Conservation (phyloP, 169 alveolate species). For the Prorocentrum cordatum region DNA sequence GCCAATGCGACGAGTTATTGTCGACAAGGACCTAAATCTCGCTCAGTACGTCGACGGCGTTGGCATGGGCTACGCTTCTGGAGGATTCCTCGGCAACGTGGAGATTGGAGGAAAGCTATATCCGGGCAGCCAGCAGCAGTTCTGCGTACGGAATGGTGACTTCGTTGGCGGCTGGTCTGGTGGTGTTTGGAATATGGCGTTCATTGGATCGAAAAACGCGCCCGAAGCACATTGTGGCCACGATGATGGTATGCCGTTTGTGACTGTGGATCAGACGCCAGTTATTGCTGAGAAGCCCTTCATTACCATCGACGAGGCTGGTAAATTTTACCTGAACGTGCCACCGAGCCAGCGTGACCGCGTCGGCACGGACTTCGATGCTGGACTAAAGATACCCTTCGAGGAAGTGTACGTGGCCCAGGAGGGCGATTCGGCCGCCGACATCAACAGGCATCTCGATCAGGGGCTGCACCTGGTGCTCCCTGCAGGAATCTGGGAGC, state of each 20-base stretch:
- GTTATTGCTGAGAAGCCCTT: background rate
- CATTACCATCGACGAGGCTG: too few species aligned
- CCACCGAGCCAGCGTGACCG: too few species aligned
- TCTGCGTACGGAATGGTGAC: background rate
- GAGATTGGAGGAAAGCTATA: too few species aligned
- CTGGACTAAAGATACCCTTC: too few species aligned
- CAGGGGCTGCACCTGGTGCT: constrained; percentile 1
- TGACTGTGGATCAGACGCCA: background rate
- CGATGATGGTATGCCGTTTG: background rate
- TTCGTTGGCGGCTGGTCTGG: background rate
- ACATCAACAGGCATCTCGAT: too few species aligned
- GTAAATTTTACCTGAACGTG: too few species aligned
- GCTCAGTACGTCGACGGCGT: background rate
- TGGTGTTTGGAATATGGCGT: constrained; percentile 20
- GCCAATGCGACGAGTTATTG: background rate
- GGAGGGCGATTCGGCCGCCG: too few species aligned
- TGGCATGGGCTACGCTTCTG: constrained; percentile 2
- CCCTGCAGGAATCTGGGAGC: background rate
- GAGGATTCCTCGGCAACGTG: background rate
- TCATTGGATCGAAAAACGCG: background rate
- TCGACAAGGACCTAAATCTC: constrained; percentile 4
- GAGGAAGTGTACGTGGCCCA: too few species aligned
- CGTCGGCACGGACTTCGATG: too few species aligned
- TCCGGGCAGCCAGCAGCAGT: too few species aligned
- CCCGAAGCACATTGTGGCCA: background rate